A percentile compares a stretch with the other conserved stretches of the same genome.
phyloP scores from a whole-genome alignment of 257 asterid genomes.

The Paraleonurus japonicus region DNA sequence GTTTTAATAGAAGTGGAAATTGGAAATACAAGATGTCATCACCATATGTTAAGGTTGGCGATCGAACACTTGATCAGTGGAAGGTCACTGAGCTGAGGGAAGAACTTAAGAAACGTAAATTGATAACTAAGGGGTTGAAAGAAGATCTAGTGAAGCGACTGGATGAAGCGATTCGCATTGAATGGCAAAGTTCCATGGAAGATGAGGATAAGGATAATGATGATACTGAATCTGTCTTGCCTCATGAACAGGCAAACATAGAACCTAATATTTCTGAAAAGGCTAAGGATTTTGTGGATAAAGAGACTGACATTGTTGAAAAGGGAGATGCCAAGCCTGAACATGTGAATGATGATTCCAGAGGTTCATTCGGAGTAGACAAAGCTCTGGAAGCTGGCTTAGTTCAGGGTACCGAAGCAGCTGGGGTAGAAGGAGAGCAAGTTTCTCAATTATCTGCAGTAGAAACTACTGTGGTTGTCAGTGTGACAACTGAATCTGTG shows the following conservation, averaged over 20 bases:
- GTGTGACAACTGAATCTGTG: conserved; percentile 37
- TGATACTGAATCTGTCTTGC: conserved; percentile 30
- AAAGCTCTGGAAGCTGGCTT: conserved; percentile 32
- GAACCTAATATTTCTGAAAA: conserved; percentile 30
- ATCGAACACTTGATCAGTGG: conserved; percentile 82
- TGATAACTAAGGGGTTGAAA: conserved; percentile 76
- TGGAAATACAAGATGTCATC: conserved; percentile 64
- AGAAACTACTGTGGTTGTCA: conserved; percentile 32
- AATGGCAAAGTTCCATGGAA: conserved; percentile 35
- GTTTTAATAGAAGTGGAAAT: conserved; percentile 21
- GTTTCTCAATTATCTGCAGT: conserved; percentile 25
- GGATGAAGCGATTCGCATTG: conserved; percentile 69
- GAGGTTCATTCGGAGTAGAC: conserved; percentile 24
- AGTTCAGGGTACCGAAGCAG: conserved; percentile 26
- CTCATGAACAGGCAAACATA: conserved; percentile 29
- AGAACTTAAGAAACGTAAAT: conserved; percentile 77
- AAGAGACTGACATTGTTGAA: conserved; percentile 27
- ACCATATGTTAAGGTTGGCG: conserved; percentile 58
- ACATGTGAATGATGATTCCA: conserved; percentile 30
- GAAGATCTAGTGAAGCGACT: conserved; percentile 75
- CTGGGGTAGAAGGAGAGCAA: conserved; percentile 35
- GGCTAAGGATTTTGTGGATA: conserved; percentile 24
- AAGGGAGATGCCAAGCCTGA: conserved; percentile 29
- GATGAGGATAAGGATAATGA: conserved; percentile 31
- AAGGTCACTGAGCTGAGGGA: conserved; percentile 90